A percentile compares a stretch with the other conserved stretches of the same genome.
phyloP scores from a whole-genome alignment of 805 yeast genomes.

The Yarrowia sp. region DNA sequence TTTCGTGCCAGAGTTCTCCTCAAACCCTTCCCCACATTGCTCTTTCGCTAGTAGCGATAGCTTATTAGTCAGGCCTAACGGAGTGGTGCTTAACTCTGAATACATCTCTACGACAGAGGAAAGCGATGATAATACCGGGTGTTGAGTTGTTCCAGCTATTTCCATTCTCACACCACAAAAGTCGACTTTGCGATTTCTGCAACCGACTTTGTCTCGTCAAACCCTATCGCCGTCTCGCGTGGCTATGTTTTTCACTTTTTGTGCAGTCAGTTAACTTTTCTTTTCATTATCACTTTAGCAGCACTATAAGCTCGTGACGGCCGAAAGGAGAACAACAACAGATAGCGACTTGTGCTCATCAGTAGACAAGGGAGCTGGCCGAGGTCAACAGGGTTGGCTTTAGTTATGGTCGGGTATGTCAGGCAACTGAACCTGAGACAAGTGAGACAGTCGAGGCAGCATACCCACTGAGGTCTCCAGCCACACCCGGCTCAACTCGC shows the following conservation, averaged over 20 bases:
- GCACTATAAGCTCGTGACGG: background rate
- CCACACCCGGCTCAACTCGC: background rate
- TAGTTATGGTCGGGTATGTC: background rate
- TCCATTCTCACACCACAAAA: background rate
- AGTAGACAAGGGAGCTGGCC: background rate
- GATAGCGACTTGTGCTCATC: background rate
- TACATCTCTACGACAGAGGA: too few species aligned
- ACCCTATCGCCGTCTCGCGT: background rate
- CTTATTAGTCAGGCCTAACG: too few species aligned
- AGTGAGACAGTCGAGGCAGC: background rate
- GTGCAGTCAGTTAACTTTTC: background rate
- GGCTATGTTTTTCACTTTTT: background rate
- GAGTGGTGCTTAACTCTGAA: too few species aligned
- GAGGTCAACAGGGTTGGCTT: slow-evolving; percentile 18
- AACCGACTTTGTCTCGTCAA: background rate
- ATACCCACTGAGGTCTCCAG: background rate
- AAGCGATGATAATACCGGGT: too few species aligned
- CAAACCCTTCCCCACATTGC: background rate
- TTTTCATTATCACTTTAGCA: background rate
- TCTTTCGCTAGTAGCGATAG: too few species aligned
- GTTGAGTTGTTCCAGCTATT: too few species aligned
- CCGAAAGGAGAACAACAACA: background rate
- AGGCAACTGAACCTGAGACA: background rate
- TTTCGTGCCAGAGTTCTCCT: background rate
- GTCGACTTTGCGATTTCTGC: background rate